A percentile compares a stretch with the other conserved stretches of the same genome.
These are phyloP conservation scores for Cenococcum geophilum DNA, from an alignment of 495 filamentous ascomycete species.

Conservation along the genomic window DNA sequence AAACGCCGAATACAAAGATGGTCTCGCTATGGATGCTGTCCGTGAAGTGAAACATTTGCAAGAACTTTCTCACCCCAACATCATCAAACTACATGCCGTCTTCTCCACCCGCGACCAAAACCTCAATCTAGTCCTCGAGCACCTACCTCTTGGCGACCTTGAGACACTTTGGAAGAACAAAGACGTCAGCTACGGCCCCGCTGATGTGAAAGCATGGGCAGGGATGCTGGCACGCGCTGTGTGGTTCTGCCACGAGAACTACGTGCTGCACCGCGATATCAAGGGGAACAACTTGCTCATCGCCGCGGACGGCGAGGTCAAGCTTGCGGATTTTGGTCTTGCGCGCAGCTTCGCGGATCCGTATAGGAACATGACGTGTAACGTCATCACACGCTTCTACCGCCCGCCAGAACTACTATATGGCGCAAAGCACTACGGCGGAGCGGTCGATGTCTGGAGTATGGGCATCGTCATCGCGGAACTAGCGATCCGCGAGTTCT, in stretches of 20 bases:
- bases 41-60: slow-evolving; percentile 92
- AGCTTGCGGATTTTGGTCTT: slow-evolving; percentile 96
- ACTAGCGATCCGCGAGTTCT: slow-evolving; percentile 73
- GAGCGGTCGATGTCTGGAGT: slow-evolving; percentile 93
- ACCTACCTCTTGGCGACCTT: slow-evolving; percentile 81
- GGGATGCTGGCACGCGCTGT: slow-evolving; percentile 89
- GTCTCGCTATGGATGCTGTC: slow-evolving; percentile 86
- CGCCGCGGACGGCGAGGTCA: slow-evolving; percentile 84
- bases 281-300: slow-evolving; percentile 98
- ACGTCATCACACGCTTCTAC: slow-evolving; percentile 97
- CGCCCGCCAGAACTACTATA: slow-evolving; percentile 76
- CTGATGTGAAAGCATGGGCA: slow-evolving; percentile 98
- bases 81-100: slow-evolving; percentile 83
- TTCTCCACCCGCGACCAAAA: slow-evolving; percentile 92
- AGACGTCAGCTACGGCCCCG: slow-evolving; percentile 65
- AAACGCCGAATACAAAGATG: slow-evolving; percentile 74
- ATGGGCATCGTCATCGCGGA: slow-evolving; percentile 90
- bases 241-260: slow-evolving; percentile 96
- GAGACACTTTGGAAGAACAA: slow-evolving; percentile 87
- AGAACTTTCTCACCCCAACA: slow-evolving; percentile 92
- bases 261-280: slow-evolving; percentile 93
- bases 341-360: slow-evolving; percentile 86
- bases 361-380: slow-evolving; percentile 78
- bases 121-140: slow-evolving; percentile 90
- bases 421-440: slow-evolving; percentile 81